Percentiles rank a stretch among this genome's conserved stretches.
These are phyloP conservation scores for Corinectria fuckeliana DNA, from an alignment of 2,329 filamentous ascomycete genomes.

Conservation along the genomic window DNA sequence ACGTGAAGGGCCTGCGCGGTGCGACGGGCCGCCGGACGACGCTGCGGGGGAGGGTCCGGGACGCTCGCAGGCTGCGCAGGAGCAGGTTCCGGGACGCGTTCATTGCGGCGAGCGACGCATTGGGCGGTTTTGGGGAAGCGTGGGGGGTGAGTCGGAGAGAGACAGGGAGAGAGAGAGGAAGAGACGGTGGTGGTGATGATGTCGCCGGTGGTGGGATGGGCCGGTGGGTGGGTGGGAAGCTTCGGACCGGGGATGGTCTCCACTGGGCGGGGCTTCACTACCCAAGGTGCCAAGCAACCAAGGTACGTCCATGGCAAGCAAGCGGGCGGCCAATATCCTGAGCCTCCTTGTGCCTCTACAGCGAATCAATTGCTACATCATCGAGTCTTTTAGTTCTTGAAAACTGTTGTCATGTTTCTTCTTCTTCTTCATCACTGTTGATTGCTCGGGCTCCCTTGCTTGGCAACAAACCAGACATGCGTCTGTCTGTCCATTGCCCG, in stretches of 20 bases:
- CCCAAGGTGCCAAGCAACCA: too few species aligned
- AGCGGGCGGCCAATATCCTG: not conserved
- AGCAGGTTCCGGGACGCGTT: conserved; percentile 37
- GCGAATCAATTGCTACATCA: not conserved
- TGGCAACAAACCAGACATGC: too few species aligned
- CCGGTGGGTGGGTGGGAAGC: not conserved
- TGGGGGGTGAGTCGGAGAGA: too few species aligned
- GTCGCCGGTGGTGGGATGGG: not conserved
- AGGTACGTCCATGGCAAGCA: too few species aligned
- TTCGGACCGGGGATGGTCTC: not conserved
- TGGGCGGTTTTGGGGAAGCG: not conserved
- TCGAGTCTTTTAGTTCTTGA: not conserved
- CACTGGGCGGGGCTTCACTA: not conserved
- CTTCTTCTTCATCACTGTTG: not conserved
- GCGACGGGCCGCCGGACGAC: conserved; percentile 10
- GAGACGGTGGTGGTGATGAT: not conserved
- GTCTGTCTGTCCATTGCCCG: too few species aligned
- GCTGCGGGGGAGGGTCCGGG: conserved; percentile 18
- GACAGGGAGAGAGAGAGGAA: not conserved
- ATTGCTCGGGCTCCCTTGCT: not conserved
- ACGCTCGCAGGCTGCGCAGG: conserved; percentile 36
- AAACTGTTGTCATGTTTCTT: not conserved
- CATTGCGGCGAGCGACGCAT: conserved; percentile 29
- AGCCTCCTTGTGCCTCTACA: not conserved
- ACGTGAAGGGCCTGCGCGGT: conserved; percentile 26